Evolutionary conservation across 495 filamentous ascomycete genomes (phyloP).

Genomic region (Glarea lozoyensis): DNA sequence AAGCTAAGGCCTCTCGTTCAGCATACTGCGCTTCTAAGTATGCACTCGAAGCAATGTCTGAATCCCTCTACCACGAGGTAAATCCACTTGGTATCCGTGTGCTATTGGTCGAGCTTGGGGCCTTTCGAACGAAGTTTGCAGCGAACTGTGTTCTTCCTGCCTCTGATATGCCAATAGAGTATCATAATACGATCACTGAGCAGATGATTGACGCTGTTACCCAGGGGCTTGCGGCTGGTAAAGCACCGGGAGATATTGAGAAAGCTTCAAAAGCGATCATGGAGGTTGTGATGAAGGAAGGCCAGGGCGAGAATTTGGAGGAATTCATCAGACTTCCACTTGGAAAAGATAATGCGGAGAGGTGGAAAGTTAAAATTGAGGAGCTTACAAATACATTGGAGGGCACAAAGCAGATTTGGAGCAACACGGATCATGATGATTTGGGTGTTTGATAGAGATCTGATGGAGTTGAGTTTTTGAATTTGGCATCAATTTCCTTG

Average conservation of each 20-base stretch:
- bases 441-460: no score
- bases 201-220: slow-evolving; percentile 16
- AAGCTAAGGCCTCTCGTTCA: slow-evolving; percentile 28
- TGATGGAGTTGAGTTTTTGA: no score
- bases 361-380: slow-evolving; percentile 27
- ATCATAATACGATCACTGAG: slow-evolving; percentile 15
- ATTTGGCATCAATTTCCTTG: no score
- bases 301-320: slow-evolving; percentile 22
- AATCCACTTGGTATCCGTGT: slow-evolving; percentile 36
- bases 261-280: slow-evolving; percentile 39
- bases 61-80: slow-evolving; percentile 37
- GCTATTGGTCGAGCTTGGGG: slow-evolving; percentile 38
- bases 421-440: slow-evolving; percentile 28
- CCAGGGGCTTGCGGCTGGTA: slow-evolving; percentile 15
- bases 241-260: slow-evolving; percentile 37
- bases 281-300: slow-evolving; percentile 32
- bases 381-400: slow-evolving; percentile 27
- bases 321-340: slow-evolving; percentile 36
- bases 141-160: slow-evolving; percentile 8
- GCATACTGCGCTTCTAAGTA: slow-evolving; percentile 47
- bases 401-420: slow-evolving; percentile 30
- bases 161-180: slow-evolving; percentile 13
- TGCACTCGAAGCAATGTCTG: slow-evolving; percentile 39
- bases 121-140: slow-evolving; percentile 38
- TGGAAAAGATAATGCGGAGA: slow-evolving; percentile 32